Evolutionary conservation across 352 stramenopile genomes (phyloP).

Genomic region (Phytophthora fragariaefolia): DNA sequence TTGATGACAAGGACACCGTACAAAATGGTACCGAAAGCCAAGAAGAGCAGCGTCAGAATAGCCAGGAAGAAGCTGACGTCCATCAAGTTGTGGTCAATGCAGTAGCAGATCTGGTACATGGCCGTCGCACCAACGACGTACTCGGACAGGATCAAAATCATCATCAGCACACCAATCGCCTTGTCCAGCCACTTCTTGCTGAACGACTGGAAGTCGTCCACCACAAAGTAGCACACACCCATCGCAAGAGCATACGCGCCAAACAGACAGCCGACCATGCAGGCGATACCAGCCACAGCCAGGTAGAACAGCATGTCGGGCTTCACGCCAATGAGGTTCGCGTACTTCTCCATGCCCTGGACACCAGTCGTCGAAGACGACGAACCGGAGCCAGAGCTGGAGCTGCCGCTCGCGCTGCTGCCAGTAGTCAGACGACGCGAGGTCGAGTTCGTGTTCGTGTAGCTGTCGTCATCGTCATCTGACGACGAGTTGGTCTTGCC

Average conservation of each 20-base stretch:
- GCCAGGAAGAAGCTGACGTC: constrained; percentile 71
- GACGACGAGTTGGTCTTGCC: constrained; percentile 44
- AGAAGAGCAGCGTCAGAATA: constrained; percentile 70
- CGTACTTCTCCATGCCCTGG: constrained; percentile 87
- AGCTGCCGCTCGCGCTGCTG: constrained; percentile 32
- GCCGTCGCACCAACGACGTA: constrained; percentile 84
- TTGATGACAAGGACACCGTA: constrained; percentile 79
- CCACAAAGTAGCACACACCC: constrained; percentile 52
- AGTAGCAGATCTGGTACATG: constrained; percentile 89
- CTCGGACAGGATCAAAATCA: constrained; percentile 85
- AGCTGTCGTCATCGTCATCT: constrained; percentile 20
- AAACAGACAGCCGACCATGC: constrained; percentile 56
- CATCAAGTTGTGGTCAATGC: constrained; percentile 63
- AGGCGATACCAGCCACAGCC: constrained; percentile 66
- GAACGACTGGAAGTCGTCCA: constrained; percentile 63
- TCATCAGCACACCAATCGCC: constrained; percentile 79
- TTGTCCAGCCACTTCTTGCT: constrained; percentile 82
- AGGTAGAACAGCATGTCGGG: constrained; percentile 87
- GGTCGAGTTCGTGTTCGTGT: constrained; percentile 25
- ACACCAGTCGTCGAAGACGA: constrained; percentile 33
- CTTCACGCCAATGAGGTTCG: constrained; percentile 69
- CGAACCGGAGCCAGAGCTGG: constrained; percentile 35
- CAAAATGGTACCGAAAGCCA: constrained; percentile 79
- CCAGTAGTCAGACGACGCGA: constrained; percentile 42
- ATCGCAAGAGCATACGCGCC: constrained; percentile 57